Base-by-base conservation (phyloP, 768 basidiomycete genomes). In the Suillus subaureus region DNA sequence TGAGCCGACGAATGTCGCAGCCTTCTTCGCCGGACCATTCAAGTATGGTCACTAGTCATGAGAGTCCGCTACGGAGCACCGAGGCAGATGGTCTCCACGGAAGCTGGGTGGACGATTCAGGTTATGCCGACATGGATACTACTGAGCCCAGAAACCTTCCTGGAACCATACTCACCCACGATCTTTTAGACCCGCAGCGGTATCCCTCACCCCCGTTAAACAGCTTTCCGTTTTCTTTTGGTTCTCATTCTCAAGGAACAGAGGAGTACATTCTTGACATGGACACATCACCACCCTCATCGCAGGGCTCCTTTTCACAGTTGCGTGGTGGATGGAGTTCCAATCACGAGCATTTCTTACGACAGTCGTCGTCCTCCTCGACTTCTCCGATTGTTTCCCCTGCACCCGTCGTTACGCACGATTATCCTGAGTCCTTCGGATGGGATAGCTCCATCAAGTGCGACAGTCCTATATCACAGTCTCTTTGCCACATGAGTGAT, bases 251-350 rank as follows among this genome's bases (percentile, higher is more conserved):
- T 33, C 68, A 58, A 28, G 61, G 62, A 21, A 68, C 70, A 18
- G 49, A 71, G 18, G 37, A 67, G 57, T 66, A 54, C 2, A 68
- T 73, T 51, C 65, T 76, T 18, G 45, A 70, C 26, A 62, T 76
- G 9, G 74, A 73, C 16, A 70, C 71, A 18, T 76, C 76, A 2
- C 70, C 68, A 40, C 58, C n/a, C n/a, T 31, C 26, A 21, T 60
- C 58, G 11, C 18, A 18, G 12, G 18, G 18, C 6, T 58, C 39
- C 39, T 42, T 60, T 21, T 40, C 58, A 60, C 26, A 40, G 18
- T 40, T 39, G 11, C 16, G 11, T 39, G 8, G 23, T 26, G 57
- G 26, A 40, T 26, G 37, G 26, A 60, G 40, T 42, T 39, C 26
- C 12, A 31, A 28, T 0, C 23, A 40, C 26, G 11, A 42, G 12